Base-by-base conservation (phyloP, 129 eudicot genomes). In the Centaurea solstitialis region DNA sequence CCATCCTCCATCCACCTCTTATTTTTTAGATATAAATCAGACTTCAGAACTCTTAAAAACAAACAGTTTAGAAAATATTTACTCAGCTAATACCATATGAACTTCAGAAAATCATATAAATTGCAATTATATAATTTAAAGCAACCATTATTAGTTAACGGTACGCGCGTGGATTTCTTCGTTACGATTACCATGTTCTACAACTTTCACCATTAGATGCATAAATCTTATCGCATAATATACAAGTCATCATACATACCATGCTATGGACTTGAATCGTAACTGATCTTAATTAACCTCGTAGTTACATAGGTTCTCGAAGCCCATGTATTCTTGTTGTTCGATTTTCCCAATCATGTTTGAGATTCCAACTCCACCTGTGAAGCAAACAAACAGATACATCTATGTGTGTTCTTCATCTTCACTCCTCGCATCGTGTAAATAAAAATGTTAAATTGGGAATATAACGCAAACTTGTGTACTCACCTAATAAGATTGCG, bases 311-410 rank as follows among this genome's bases (percentile, higher is more conserved):
- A 92, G 90, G 88, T 89, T 87, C 81, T 95, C 99, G 50, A 95
- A 95, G 39, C 97, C 99, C 99, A 95, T 95, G 84, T 95, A 92
- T 23, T 92, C 99, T 12, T 90, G 88, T n/a, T 80, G 74, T 45
- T 88, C 75, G 57, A 95, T 77, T 91, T 92, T 92, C 75, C 79
- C 87, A 43, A 94, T 90, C 97, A 92, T 94, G 87, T 94, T 89
- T 12, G 92, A 85, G 73, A 94, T 89, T 53, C 99, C 99, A 82
- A 94, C 97, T 73, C 99, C 99, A 65, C 99, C 99, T 94, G 79
- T 81, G 53, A 79, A 50, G 69, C 28, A 11, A 17, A 80, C 62
- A 50, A 12, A 33, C 37, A 47, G 12, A 47, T 8, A 50, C 0
- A 15, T 47, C 59, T 17, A 47, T 3, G 18, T 47, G 64, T 5